Base-by-base conservation (phyloP, 192 early-diverging fungal genomes). In the Entomortierella beljakovae region DNA sequence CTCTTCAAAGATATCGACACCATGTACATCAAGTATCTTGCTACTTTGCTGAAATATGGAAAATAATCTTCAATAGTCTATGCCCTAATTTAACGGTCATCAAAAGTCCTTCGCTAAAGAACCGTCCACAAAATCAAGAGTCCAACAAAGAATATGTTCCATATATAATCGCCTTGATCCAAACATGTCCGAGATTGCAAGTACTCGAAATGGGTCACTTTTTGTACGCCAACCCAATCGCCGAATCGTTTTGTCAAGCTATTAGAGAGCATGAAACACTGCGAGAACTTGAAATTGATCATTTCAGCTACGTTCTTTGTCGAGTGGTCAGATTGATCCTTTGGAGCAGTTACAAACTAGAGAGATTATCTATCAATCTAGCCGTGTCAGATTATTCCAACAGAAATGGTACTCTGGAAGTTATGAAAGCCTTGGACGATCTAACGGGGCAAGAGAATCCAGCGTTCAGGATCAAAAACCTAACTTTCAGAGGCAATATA, bases 261-360 rank as follows among this genome's bases (percentile, higher is more conserved):
- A 33, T 63, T 31, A 49, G 61, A 48, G 23, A 52, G 22, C 61
- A 63, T 25, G 32, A 0, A 15, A 31, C 22, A 48, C n/a, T 63
- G 31, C 31, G 26, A 11, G 49, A 63, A 5, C 37, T 63, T 33
- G 35, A 34, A 10, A 63, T 63, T 22, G 31, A 50, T n/a, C 10
- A 34, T 25, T 34, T 33, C 28, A 23, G 1, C 1, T 51, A 32
- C 51, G 31, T 53, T 9, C 9, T 25, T 22, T 53, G 35, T n/a
- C 1, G 11, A 6, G 2, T 10, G 11, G 16, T 26, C 16, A 7
- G 46, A 4, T 8, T 13, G 34, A 13, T 64, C 8, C n/a, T 22
- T 1, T 64, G 50, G 61, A 53, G 50, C 33, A 32, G 49, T 0
- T 29, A 28, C 34, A 49, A 25, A 20, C 28, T 64, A 23, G 38